phyloP scores from a whole-genome alignment of 108 stramenopile genomes.

The Skeletonema menzelii region DNA sequence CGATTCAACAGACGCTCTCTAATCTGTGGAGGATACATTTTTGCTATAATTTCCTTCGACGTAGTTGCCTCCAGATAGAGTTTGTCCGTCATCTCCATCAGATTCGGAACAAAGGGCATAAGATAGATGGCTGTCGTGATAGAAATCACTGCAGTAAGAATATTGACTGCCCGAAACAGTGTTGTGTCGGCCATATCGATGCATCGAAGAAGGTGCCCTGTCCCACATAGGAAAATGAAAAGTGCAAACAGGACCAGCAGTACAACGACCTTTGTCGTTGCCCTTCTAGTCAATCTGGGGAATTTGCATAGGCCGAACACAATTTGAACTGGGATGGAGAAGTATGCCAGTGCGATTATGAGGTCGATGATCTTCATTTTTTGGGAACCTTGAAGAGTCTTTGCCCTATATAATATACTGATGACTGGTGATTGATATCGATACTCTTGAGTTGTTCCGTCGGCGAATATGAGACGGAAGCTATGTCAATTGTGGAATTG shows the following conservation, averaged over 20 bases:
- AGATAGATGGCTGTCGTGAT: constrained; percentile 46
- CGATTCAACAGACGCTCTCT: neutral
- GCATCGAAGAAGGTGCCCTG: constrained; percentile 49
- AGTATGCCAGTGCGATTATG: constrained; percentile 55
- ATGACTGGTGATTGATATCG: too few relatives aligned
- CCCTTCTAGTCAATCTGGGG: constrained; percentile 42
- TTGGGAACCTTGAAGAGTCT: too few relatives aligned
- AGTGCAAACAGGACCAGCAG: constrained; percentile 51
- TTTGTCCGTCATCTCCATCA: constrained; percentile 19
- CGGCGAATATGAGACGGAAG: too few relatives aligned
- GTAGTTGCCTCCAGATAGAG: constrained; percentile 16
- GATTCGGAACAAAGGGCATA: constrained; percentile 44
- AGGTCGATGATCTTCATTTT: constrained; percentile 19
- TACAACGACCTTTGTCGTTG: constrained; percentile 23
- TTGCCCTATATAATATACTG: too few relatives aligned
- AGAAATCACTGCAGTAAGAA: constrained; percentile 47
- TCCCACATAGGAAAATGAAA: constrained; percentile 58
- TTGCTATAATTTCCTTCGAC: constrained; percentile 1
- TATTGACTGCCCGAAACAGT: constrained; percentile 27
- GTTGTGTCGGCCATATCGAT: constrained; percentile 12
- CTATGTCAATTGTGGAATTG: too few relatives aligned
- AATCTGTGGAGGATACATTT: constrained; percentile 10
- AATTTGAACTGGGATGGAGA: constrained; percentile 58
- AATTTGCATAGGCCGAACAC: constrained; percentile 39
- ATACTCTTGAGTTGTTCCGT: too few relatives aligned